A percentile compares a stretch with the other conserved stretches of the same genome.
Conservation (phyloP, 768 basidiomycete genomes). For the Termitomyces sp. region DNA sequence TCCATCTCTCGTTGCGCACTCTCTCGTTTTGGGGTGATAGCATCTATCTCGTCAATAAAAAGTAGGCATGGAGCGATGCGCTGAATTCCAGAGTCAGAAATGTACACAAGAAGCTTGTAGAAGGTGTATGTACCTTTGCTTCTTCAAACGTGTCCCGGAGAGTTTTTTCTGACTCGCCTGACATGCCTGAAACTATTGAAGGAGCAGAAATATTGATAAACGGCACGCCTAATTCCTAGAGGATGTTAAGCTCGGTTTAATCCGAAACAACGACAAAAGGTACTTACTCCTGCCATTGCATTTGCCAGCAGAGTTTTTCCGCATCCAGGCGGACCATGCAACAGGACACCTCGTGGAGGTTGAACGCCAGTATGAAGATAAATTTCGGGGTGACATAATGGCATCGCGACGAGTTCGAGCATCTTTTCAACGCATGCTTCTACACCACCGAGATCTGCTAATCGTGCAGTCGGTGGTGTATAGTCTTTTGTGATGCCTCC, state of each 20-base stretch:
- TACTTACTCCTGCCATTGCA: slow-evolving; percentile 88
- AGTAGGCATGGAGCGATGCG: slow-evolving; percentile 88
- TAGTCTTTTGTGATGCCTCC: slow-evolving; percentile 54
- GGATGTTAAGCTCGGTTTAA: neutral
- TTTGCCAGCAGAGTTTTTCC: slow-evolving; percentile 95
- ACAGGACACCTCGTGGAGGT: slow-evolving; percentile 85
- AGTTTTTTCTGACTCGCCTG: slow-evolving; percentile 97
- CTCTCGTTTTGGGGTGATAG: slow-evolving; percentile 96
- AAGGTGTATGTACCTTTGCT: slow-evolving; percentile 63
- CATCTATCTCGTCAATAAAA: slow-evolving; percentile 98
- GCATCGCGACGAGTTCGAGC: slow-evolving; percentile 95
- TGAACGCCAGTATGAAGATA: slow-evolving; percentile 92
- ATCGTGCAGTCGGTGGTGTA: slow-evolving; percentile 66
- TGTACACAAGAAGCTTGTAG: neutral
- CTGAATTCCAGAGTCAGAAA: slow-evolving; percentile 31
- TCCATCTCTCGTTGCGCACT: slow-evolving; percentile 99
- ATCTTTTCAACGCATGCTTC: slow-evolving; percentile 86
- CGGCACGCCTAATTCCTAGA: slow-evolving; percentile 84
- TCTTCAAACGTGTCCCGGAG: slow-evolving; percentile 96
- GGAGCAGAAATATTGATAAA: slow-evolving; percentile 96
- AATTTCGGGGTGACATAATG: slow-evolving; percentile 91
- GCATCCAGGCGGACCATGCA: slow-evolving; percentile 96
- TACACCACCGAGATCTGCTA: slow-evolving; percentile 88
- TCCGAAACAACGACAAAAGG: neutral
- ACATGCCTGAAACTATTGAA: slow-evolving; percentile 96